Conservation (phyloP, 495 filamentous ascomycete genomes). For the Lophiostoma macrostomum region DNA sequence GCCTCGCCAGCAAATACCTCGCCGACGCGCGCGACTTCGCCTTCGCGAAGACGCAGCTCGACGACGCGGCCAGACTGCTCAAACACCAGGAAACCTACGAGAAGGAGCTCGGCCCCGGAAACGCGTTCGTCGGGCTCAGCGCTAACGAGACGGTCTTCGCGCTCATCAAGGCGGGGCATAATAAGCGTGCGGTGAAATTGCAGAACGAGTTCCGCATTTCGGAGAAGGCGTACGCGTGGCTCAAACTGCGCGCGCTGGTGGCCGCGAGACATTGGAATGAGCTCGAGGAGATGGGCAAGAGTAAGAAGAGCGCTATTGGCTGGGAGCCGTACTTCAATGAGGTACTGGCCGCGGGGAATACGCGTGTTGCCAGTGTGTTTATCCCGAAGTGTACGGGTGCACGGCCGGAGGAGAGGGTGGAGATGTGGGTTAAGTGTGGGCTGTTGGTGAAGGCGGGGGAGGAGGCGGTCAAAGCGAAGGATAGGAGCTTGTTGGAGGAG, state of each 20-base stretch:
- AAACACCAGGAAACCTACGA: constrained; percentile 81
- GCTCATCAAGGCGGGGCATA: constrained; percentile 69
- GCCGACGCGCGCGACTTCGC: constrained; percentile 76
- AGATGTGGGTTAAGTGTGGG: constrained; percentile 96
- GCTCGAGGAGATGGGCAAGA: constrained; percentile 74
- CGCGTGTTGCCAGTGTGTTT: constrained; percentile 76
- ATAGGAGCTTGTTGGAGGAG: constrained; percentile 63
- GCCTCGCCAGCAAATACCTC: constrained; percentile 74
- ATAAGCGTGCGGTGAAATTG: constrained; percentile 76
- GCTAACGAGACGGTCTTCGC: constrained; percentile 89
- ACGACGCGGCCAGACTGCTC: constrained; percentile 75
- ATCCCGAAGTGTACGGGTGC: constrained; percentile 78
- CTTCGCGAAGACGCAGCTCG: constrained; percentile 69
- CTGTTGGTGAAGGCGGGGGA: constrained; percentile 87
- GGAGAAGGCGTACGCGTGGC: constrained; percentile 87
- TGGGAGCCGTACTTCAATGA: constrained; percentile 98
- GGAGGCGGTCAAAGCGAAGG: constrained; percentile 80
- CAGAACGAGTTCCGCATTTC: constrained; percentile 89
- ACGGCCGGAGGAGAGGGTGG: constrained; percentile 63
- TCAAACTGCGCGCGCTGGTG: constrained; percentile 83
- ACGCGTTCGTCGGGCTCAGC: constrained; percentile 67
- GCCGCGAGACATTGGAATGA: constrained; percentile 87
- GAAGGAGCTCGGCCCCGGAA: constrained; percentile 58
- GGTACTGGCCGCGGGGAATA: constrained; percentile 82
- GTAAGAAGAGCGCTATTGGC: constrained; percentile 82